phyloP scores from a whole-genome alignment of 2,329 filamentous ascomycete species.

The Cladosporium sp. region DNA sequence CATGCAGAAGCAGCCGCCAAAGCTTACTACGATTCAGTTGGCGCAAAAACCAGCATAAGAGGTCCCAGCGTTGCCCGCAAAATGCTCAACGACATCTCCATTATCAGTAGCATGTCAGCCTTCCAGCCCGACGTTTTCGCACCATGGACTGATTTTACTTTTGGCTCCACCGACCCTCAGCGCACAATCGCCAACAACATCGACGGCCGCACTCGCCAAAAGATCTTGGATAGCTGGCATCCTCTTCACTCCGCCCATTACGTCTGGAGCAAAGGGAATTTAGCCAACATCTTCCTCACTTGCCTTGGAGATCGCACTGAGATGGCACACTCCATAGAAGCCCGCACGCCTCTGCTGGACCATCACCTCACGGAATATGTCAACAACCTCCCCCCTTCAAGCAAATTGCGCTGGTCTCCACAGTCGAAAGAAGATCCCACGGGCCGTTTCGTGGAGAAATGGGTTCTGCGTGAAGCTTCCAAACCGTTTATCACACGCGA shows the following conservation, averaged over 20 bases:
- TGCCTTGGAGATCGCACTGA: slow-evolving; percentile 43
- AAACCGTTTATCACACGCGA: slow-evolving; percentile 50
- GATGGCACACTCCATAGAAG: slow-evolving; percentile 41
- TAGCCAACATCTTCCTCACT: slow-evolving; percentile 38
- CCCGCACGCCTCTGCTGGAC: slow-evolving; percentile 39
- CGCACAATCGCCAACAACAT: slow-evolving; percentile 31
- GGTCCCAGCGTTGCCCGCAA: slow-evolving; percentile 28
- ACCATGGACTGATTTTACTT: slow-evolving; percentile 28
- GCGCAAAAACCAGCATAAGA: slow-evolving; percentile 23
- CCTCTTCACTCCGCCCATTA: slow-evolving; percentile 38
- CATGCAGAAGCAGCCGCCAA: slow-evolving; percentile 22
- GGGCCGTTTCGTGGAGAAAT: slow-evolving; percentile 42
- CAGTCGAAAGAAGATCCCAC: background rate
- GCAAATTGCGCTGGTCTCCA: slow-evolving; percentile 33
- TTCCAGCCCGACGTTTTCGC: slow-evolving; percentile 34
- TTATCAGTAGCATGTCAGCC: slow-evolving; percentile 33
- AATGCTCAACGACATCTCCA: slow-evolving; percentile 38
- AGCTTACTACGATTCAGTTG: slow-evolving; percentile 26
- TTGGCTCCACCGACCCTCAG: slow-evolving; percentile 29
- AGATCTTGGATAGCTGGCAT: slow-evolving; percentile 36
- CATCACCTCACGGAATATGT: slow-evolving; percentile 37
- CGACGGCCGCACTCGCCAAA: slow-evolving; percentile 27
- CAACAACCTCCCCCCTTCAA: slow-evolving; percentile 33
- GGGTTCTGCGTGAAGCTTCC: slow-evolving; percentile 48
- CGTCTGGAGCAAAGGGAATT: slow-evolving; percentile 33